phyloP scores from a whole-genome alignment of 2,329 filamentous ascomycete genomes.

The Neobulgaria alba region DNA sequence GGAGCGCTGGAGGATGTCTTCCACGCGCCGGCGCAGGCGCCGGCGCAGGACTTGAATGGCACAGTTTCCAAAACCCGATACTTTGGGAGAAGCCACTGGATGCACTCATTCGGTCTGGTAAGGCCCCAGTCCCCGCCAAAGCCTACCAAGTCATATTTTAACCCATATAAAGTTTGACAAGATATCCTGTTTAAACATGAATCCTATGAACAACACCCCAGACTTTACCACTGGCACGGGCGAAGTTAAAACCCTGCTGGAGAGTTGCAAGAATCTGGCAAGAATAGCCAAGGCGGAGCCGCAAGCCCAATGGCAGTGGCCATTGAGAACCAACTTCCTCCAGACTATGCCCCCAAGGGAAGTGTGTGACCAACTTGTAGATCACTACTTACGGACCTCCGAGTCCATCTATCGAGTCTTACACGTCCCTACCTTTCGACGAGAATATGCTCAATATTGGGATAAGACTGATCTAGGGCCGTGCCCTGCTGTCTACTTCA shows the following conservation, averaged over 20 bases:
- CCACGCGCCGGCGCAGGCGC: too few relatives aligned
- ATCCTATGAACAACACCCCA: conserved; percentile 5
- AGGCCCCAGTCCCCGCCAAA: not conserved
- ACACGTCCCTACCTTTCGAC: conserved; percentile 38
- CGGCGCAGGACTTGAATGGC: conserved; percentile 8
- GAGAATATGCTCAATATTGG: conserved; percentile 36
- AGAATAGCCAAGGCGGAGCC: conserved; percentile 16
- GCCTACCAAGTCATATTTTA: not conserved
- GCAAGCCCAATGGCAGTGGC: conserved; percentile 9
- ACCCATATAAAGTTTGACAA: conserved; percentile 11
- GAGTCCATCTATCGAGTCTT: conserved; percentile 37
- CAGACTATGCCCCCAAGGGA: conserved; percentile 13
- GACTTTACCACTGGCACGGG: not conserved
- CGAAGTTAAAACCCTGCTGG: conserved; percentile 7
- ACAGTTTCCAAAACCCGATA: conserved; percentile 21
- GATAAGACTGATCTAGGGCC: conserved; percentile 17
- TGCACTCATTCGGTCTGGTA: conserved; percentile 20
- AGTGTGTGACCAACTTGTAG: conserved; percentile 30
- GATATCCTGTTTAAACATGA: conserved; percentile 7
- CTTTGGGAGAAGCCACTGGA: conserved; percentile 24
- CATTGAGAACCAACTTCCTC: conserved; percentile 11
- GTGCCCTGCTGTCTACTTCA: conserved; percentile 13
- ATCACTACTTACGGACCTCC: conserved; percentile 35
- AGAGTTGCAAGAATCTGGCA: conserved; percentile 17
- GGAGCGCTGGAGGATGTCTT: too few relatives aligned